These are phyloP conservation scores for Penicillium sp. DNA, from an alignment of 2,329 filamentous ascomycete species.

Conservation along the genomic window DNA sequence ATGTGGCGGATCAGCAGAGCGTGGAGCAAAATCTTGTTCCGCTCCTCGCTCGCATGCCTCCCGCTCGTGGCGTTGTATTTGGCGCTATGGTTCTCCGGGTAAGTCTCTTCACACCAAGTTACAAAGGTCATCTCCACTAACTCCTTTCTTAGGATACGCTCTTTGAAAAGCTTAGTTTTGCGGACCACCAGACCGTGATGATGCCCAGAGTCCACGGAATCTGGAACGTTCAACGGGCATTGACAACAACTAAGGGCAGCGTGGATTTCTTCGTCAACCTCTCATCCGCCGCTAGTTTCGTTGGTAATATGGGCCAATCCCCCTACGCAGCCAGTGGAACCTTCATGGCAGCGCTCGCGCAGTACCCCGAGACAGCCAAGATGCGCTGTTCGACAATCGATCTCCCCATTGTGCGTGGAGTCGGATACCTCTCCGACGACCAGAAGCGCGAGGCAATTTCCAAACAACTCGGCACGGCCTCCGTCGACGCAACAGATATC, in stretches of 20 bases:
- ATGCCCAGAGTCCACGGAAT: constrained; percentile 22
- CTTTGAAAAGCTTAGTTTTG: constrained; percentile 24
- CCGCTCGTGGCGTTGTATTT: constrained; percentile 40
- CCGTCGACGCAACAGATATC: constrained; percentile 17
- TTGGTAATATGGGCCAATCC: constrained; percentile 47
- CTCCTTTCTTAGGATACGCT: constrained; percentile 13
- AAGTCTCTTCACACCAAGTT: not conserved
- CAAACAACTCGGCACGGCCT: constrained; percentile 15
- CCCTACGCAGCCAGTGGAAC: constrained; percentile 46
- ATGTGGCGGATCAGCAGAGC: constrained; percentile 22
- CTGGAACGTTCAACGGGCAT: constrained; percentile 26
- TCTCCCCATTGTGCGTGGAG: constrained; percentile 21
- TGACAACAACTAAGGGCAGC: constrained; percentile 8
- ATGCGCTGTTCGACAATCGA: constrained; percentile 41
- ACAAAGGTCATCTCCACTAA: constrained; percentile 1
- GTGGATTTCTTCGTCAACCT: constrained; percentile 25
- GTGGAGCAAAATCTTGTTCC: constrained; percentile 13
- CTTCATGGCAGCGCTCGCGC: constrained; percentile 20
- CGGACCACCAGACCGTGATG: constrained; percentile 21
- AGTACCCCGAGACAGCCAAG: constrained; percentile 43
- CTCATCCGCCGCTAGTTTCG: constrained; percentile 22
- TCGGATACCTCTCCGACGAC: constrained; percentile 19
- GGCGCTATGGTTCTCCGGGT: constrained; percentile 40
- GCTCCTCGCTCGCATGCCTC: constrained; percentile 25
- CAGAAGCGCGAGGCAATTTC: constrained; percentile 16